Evolutionary conservation across 2,329 filamentous ascomycete species (phyloP), one percentile per base, ranked within the genome.

Genomic region (Monilinia aucupariae): DNA sequence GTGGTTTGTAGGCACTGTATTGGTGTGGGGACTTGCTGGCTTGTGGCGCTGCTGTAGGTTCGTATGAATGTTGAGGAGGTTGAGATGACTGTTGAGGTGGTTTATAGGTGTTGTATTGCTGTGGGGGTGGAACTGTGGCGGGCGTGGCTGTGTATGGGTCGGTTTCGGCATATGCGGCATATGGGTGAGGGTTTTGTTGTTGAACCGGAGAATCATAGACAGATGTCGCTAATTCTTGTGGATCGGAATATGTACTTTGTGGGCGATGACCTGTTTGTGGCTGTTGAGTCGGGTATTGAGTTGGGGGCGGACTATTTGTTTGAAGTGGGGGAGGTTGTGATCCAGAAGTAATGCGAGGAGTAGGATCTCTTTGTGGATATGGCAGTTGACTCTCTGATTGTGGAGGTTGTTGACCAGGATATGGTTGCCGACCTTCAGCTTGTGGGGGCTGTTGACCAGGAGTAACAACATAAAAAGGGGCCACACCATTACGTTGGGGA

Each of bases 221-320:
- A 0, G 88, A 89, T 0, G 89, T 91, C 32, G 89, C 87, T 53
- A 93, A 79, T 76, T 93, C 90, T 75, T 92, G 90, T 0, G 89
- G 85, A 67, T 85, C 84, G 34, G 86, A 85, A 69, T 88, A 89
- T 13, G 84, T 88, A 74, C 85, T 88, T 71, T 86, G 83, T 4
- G 85, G 86, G 20, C 82, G 84, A 63, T 83, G 84, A 63, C 75
- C 76, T 22, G 73, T 75, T 67, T 75, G 74, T 65, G 72, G 76
- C 64, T 75, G 77, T 61, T 75, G 79, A 74, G 74, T 81, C 50
- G 61, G 77, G 70, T 85, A 85, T 47, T 80, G 75, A 41, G 61
- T 68, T 48, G 74, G 79, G 4, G 82, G 80, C 8, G 83, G 80
- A 34, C 81, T 79, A 49, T 77, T 79, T 5, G 81, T 82, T 66